phyloP scores from a whole-genome alignment of 1,139 yeast species.

The Saccharomyces hybrid region DNA sequence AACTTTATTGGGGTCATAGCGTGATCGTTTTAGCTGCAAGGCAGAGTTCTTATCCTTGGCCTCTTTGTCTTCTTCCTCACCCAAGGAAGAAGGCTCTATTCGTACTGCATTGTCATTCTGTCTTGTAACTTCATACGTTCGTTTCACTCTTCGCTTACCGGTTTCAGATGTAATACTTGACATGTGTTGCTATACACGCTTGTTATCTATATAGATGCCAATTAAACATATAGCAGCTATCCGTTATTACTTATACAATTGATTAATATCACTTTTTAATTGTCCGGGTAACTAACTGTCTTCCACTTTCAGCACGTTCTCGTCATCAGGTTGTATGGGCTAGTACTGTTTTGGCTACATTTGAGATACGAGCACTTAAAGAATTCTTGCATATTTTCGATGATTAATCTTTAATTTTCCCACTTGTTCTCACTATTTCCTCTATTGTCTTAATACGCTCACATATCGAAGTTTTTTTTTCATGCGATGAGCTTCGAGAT shows the following conservation, averaged over 20 bases:
- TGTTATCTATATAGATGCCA: not conserved
- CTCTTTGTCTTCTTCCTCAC: slow-evolving; percentile 3
- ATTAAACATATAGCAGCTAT: not conserved
- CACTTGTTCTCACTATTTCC: not conserved
- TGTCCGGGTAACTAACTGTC: not conserved
- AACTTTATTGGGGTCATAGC: slow-evolving; percentile 2
- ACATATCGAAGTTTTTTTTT: not conserved
- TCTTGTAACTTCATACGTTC: slow-evolving; percentile 19
- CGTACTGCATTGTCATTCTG: slow-evolving; percentile 5
- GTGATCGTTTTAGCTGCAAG: not conserved
- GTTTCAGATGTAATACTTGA: slow-evolving; percentile 9
- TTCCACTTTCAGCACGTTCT: not conserved
- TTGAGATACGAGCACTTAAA: not conserved
- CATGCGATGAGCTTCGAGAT: not conserved
- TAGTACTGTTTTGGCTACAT: not conserved
- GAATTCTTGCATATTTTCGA: not conserved
- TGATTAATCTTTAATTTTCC: not conserved
- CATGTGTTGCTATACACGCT: not conserved
- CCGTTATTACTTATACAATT: not conserved
- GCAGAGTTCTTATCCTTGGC: not conserved
- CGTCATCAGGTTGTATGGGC: not conserved
- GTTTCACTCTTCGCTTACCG: slow-evolving; percentile 22
- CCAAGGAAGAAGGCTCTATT: not conserved
- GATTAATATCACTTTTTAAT: not conserved
- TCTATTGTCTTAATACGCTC: not conserved